Evolutionary conservation across 345 rosid genomes (phyloP).

Genomic region (Raphanus raphanistrum): DNA sequence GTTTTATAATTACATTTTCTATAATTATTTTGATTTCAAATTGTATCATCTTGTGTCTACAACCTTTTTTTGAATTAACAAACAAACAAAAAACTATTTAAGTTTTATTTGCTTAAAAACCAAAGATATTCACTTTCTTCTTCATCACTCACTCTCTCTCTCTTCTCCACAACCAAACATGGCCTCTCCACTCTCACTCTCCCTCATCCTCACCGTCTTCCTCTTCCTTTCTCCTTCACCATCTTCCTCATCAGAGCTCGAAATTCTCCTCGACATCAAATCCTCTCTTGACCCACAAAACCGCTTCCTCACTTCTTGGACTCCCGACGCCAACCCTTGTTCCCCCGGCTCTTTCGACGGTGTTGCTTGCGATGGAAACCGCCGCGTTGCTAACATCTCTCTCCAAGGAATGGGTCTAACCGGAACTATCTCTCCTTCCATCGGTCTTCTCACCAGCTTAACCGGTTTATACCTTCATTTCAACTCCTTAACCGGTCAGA

Average conservation of each 20-base stretch:
- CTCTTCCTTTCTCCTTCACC: conserved; percentile 36
- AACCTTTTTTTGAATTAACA: neutral
- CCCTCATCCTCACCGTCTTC: conserved; percentile 37
- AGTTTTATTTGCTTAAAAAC: conserved; percentile 16
- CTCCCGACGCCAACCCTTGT: conserved; percentile 56
- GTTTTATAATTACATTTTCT: neutral
- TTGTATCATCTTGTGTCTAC: neutral
- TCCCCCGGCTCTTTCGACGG: conserved; percentile 64
- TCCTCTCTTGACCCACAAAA: conserved; percentile 77
- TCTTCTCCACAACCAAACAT: conserved; percentile 53
- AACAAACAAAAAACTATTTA: neutral
- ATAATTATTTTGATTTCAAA: neutral
- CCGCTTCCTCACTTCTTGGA: conserved; percentile 75
- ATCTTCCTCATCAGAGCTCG: conserved; percentile 58
- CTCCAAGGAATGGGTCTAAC: conserved; percentile 87
- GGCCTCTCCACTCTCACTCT: conserved; percentile 35
- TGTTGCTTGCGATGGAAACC: conserved; percentile 74
- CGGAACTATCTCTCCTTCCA: conserved; percentile 71
- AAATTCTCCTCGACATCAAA: conserved; percentile 71
- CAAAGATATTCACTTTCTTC: conserved; percentile 34
- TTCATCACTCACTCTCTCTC: conserved; percentile 14
- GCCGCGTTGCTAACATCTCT: conserved; percentile 72
- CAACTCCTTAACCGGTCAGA: conserved; percentile 68
- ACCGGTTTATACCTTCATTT: conserved; percentile 91
- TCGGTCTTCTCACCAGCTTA: conserved; percentile 71